Conservation (phyloP, 78 protist genomes). For the Dictyostelium purpureum region DNA sequence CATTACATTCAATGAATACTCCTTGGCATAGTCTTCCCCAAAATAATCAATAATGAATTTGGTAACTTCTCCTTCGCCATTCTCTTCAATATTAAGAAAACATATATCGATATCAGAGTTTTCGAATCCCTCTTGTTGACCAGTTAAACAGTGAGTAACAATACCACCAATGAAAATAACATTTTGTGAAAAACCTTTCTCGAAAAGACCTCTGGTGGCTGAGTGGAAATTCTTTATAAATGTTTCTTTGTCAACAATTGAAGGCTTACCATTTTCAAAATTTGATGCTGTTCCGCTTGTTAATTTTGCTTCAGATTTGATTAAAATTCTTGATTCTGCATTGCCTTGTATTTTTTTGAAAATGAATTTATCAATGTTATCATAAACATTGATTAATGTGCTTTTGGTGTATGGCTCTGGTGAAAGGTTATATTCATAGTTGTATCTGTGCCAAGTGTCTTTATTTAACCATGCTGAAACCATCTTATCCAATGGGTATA, state of each 20-base stretch:
- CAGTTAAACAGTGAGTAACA: slow-evolving; percentile 4
- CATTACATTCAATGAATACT: neutral
- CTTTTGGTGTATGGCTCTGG: too few relatives aligned
- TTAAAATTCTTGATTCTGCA: neutral
- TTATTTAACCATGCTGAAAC: neutral
- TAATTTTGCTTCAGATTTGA: neutral
- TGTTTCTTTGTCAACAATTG: neutral
- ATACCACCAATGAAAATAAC: slow-evolving; percentile 40
- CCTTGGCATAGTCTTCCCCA: neutral
- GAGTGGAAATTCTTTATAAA: slow-evolving; percentile 10
- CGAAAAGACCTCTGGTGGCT: neutral
- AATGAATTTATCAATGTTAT: slow-evolving; percentile 3
- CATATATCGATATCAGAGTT: slow-evolving; percentile 13
- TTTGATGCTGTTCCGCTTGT: neutral
- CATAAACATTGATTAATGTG: slow-evolving; percentile 25
- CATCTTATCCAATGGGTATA: neutral
- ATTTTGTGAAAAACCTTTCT: neutral
- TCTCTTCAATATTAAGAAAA: neutral
- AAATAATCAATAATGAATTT: neutral
- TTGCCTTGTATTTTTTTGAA: neutral
- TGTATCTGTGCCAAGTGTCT: neutral
- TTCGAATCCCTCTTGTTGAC: slow-evolving; percentile 17
- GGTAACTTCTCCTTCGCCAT: neutral
- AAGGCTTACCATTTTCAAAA: too few relatives aligned
- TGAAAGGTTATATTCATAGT: too few relatives aligned